Evolutionary conservation across 257 asterid species (phyloP).

Genomic region (Leonotis leonurus): DNA sequence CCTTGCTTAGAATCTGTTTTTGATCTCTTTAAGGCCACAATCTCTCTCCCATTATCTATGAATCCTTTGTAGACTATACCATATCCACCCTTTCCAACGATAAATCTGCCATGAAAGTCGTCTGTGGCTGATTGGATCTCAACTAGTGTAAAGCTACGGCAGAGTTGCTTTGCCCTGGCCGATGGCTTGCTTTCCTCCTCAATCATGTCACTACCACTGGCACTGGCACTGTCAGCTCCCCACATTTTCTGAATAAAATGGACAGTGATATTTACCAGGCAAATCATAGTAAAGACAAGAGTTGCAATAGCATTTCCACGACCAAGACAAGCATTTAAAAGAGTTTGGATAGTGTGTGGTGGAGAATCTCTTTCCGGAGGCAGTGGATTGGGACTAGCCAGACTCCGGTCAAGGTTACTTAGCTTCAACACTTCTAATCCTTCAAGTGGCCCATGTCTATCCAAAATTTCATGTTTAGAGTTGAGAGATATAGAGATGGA

Average conservation of each 20-base stretch:
- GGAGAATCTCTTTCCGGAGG: neutral
- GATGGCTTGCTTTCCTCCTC: constrained; percentile 23
- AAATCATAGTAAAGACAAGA: constrained; percentile 12
- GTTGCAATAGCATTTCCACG: constrained; percentile 24
- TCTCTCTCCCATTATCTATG: too few relatives aligned
- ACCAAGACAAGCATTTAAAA: constrained; percentile 7
- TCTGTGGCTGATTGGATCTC: constrained; percentile 35
- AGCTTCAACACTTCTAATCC: constrained; percentile 54
- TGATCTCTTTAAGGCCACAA: too few relatives aligned
- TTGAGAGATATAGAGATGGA: constrained; percentile 30
- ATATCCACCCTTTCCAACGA: constrained; percentile 47
- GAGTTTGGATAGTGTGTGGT: neutral
- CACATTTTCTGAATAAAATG: constrained; percentile 22
- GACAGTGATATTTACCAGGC: constrained; percentile 21
- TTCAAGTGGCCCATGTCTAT: constrained; percentile 21
- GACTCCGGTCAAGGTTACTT: constrained; percentile 51
- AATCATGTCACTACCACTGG: too few relatives aligned
- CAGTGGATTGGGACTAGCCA: constrained; percentile 28
- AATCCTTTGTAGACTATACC: constrained; percentile 1
- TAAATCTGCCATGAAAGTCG: constrained; percentile 24
- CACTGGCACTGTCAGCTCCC: constrained; percentile 14
- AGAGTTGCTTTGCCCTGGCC: constrained; percentile 20
- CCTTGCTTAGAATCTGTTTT: too few relatives aligned
- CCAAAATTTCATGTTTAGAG: constrained; percentile 14
- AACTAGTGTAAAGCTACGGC: constrained; percentile 34